phyloP scores from a whole-genome alignment of 306 rosid species.

The Cucurbita pepo region DNA sequence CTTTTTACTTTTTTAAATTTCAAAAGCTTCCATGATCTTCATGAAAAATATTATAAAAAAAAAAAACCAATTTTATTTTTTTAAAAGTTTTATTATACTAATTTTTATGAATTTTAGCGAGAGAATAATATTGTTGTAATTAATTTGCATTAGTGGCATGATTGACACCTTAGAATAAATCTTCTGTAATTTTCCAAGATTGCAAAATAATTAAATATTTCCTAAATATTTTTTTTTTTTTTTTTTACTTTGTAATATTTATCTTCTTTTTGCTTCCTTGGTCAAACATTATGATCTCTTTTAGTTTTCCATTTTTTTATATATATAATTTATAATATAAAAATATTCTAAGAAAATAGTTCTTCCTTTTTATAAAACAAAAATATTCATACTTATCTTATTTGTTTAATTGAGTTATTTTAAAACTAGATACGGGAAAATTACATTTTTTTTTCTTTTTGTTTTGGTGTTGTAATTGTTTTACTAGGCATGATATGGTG shows the following conservation, averaged over 20 bases:
- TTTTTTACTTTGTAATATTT: background rate
- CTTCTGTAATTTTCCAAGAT: background rate
- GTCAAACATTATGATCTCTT: background rate
- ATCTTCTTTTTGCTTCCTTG: background rate
- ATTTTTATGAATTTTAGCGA: conserved; percentile 6
- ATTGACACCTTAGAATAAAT: background rate
- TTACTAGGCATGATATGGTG: background rate
- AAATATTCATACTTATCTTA: background rate
- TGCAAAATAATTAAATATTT: background rate
- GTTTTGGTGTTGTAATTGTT: no score
- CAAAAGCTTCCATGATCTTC: background rate
- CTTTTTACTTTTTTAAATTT: background rate
- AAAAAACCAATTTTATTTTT: no score
- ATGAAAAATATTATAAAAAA: background rate
- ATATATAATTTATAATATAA: background rate
- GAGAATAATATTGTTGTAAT: conserved; percentile 11
- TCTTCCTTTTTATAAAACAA: background rate
- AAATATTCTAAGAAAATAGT: background rate
- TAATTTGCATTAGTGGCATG: background rate
- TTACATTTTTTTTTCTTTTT: no score
- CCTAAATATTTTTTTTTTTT: background rate
- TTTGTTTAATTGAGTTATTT: no score
- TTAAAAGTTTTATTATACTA: no score
- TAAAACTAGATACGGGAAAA: no score
- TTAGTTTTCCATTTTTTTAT: background rate